phyloP scores from a whole-genome alignment of 345 rosid species.

The Cardiospermum halicacabum region DNA sequence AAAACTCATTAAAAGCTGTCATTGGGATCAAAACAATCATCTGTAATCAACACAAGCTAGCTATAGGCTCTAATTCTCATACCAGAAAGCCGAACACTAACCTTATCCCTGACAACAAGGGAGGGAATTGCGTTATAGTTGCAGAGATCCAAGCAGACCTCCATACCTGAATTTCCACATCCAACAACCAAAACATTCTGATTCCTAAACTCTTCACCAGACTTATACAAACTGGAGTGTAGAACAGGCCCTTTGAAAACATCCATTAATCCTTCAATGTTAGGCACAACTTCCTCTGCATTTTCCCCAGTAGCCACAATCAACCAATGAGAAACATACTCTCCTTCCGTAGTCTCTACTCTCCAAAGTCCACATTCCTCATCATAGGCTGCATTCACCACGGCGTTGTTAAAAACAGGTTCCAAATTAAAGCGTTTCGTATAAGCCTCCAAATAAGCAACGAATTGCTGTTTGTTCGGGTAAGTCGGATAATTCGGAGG shows the following conservation, averaged over 20 bases:
- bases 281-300: constrained; percentile 66
- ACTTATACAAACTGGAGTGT: constrained; percentile 61
- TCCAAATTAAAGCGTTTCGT: constrained; percentile 57
- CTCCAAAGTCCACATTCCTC: constrained; percentile 45
- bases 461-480: constrained; percentile 65
- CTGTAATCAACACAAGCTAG: too few species aligned
- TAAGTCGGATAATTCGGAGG: constrained; percentile 67
- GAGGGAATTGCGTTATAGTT: constrained; percentile 56
- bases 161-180: constrained; percentile 93
- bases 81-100: too few species aligned
- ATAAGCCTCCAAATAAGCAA: constrained; percentile 67
- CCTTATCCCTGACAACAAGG: constrained; percentile 63
- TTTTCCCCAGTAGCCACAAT: constrained; percentile 82
- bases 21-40: too few species aligned
- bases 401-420: constrained; percentile 61
- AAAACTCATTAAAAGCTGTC: too few species aligned
- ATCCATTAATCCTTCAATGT: constrained; percentile 46
- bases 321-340: constrained; percentile 61
- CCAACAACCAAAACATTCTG: constrained; percentile 64
- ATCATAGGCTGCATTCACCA: constrained; percentile 52
- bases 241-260: constrained; percentile 42
- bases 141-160: constrained; percentile 58
- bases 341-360: constrained; percentile 46
- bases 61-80: too few species aligned
- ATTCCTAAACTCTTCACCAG: constrained; percentile 47